These are phyloP conservation scores for Colletotrichum abscissum DNA, from an alignment of 2,329 filamentous ascomycete genomes.

Conservation along the genomic window DNA sequence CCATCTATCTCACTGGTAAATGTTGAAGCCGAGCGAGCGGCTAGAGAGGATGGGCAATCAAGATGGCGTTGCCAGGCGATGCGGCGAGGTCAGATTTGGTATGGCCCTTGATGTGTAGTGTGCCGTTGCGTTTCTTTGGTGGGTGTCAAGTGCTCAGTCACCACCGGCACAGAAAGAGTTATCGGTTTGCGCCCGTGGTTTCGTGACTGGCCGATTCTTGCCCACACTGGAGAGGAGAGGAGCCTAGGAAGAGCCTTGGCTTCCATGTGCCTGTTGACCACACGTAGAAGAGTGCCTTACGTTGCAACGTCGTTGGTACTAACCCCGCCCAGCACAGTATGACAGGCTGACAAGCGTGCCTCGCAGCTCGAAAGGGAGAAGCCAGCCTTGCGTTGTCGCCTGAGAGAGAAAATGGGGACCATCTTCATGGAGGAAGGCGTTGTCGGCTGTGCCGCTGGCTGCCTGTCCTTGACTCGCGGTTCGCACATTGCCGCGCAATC, in stretches of 20 bases:
- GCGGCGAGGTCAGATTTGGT: not conserved
- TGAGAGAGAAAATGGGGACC: not conserved
- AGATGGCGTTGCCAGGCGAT: conserved; percentile 21
- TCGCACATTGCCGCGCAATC: not conserved
- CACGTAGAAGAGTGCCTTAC: not conserved
- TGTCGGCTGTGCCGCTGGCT: not conserved
- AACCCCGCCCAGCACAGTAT: not conserved
- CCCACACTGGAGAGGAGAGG: not conserved
- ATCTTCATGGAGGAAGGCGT: not conserved
- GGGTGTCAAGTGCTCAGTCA: not conserved
- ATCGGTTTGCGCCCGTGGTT: not conserved
- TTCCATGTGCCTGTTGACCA: conserved; percentile 4
- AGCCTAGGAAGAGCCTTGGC: not conserved
- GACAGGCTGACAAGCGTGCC: not conserved
- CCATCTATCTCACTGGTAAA: not conserved
- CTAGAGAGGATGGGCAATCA: not conserved
- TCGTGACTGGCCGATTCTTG: not conserved
- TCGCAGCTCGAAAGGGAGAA: not conserved
- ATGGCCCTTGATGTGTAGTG: not conserved
- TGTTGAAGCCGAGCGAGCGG: not conserved
- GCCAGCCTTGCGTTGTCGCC: not conserved
- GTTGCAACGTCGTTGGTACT: conserved; percentile 6
- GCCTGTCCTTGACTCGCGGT: not conserved
- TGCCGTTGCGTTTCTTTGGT: not conserved
- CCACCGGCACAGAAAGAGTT: not conserved